These are phyloP conservation scores for Fistulinella prunicolor DNA, from an alignment of 768 basidiomycete species.

Conservation along the genomic window DNA sequence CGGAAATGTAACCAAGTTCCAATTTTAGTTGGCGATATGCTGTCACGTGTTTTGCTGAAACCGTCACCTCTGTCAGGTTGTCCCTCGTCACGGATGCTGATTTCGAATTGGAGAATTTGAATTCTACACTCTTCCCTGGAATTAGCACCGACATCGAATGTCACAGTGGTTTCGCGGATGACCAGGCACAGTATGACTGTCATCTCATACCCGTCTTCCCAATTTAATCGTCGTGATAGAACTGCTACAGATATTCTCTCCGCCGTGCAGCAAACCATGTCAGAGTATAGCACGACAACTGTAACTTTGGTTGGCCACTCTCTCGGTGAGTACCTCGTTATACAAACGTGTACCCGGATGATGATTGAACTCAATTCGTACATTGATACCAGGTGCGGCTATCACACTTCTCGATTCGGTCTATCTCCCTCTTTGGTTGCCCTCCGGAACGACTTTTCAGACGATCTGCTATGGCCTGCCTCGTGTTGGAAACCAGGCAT, in stretches of 20 bases:
- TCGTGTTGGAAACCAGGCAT: constrained; percentile 56
- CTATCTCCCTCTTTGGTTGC: constrained; percentile 38
- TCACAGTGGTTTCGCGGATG: constrained; percentile 46
- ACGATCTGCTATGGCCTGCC: constrained; percentile 37
- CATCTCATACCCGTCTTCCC: neutral
- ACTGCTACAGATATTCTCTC: constrained; percentile 40
- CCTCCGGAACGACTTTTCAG: constrained; percentile 29
- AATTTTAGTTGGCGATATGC: too few species aligned
- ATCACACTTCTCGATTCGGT: constrained; percentile 38
- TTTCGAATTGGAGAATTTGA: constrained; percentile 33
- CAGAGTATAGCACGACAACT: constrained; percentile 29
- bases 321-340: constrained; percentile 27
- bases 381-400: constrained; percentile 29
- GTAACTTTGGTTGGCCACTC: constrained; percentile 49
- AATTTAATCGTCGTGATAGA: constrained; percentile 17
- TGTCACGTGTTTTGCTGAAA: neutral
- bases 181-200: constrained; percentile 38
- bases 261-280: constrained; percentile 43
- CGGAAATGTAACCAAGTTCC: constrained; percentile 27
- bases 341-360: too few species aligned
- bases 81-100: constrained; percentile 42
- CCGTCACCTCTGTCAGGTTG: constrained; percentile 20
- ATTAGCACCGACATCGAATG: constrained; percentile 39
- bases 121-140: constrained; percentile 50
- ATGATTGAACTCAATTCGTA: neutral